A percentile compares a stretch with the other conserved stretches of the same genome.
Evolutionary conservation across 345 rosid species (phyloP).

Genomic region (Lepidium didymum): DNA sequence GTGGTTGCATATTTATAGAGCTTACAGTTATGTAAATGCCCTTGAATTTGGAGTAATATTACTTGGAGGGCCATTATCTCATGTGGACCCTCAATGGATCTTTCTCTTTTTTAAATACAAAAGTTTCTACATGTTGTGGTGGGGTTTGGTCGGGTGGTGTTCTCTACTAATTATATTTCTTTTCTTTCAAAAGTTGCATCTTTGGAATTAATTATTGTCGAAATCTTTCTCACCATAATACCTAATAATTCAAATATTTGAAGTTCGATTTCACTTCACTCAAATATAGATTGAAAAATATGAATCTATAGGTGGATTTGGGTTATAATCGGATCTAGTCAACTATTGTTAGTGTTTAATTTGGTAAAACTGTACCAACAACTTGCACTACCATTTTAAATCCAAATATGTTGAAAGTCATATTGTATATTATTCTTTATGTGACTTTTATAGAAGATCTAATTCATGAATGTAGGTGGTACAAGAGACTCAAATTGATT

Average conservation of each 20-base stretch:
- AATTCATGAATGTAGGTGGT: neutral
- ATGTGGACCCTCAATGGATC: slow-evolving; percentile 28
- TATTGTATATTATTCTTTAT: neutral
- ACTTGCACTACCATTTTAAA: neutral
- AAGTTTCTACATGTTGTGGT: neutral
- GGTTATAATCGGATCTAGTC: too few species aligned
- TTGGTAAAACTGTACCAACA: neutral
- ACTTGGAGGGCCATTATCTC: slow-evolving; percentile 8
- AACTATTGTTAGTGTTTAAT: too few species aligned
- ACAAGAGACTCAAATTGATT: neutral
- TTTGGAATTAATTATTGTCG: neutral
- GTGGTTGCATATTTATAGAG: slow-evolving; percentile 28
- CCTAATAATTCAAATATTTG: too few species aligned
- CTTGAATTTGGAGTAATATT: slow-evolving; percentile 14
- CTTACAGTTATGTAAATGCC: slow-evolving; percentile 22
- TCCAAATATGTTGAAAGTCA: neutral
- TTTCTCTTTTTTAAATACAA: neutral
- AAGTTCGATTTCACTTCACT: too few species aligned
- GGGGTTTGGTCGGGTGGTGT: slow-evolving; percentile 21
- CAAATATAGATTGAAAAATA: too few species aligned
- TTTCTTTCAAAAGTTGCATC: neutral
- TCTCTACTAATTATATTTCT: neutral
- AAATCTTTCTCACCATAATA: too few species aligned
- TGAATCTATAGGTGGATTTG: too few species aligned
- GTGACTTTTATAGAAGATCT: neutral